Conservation (phyloP, 345 rosid genomes). For the Eucalyptus cloeziana region DNA sequence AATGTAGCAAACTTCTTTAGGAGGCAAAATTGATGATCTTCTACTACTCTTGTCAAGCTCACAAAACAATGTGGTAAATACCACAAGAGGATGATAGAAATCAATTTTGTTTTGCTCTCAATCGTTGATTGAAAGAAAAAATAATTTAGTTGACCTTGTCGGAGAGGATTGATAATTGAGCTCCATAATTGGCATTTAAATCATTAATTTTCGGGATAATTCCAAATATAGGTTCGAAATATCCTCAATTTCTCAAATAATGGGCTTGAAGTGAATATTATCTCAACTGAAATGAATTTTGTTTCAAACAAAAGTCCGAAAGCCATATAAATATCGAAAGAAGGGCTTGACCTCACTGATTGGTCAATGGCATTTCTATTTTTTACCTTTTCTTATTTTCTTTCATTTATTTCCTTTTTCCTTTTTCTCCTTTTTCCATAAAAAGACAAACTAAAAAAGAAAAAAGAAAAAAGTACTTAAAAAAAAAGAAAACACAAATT, state of each 20-base stretch:
- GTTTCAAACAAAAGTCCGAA: too few relatives aligned
- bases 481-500: too few relatives aligned
- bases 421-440: too few relatives aligned
- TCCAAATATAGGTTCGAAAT: rapidly evolving
- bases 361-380: too few relatives aligned
- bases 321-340: too few relatives aligned
- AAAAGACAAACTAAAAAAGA: too few relatives aligned
- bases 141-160: not conserved
- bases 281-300: too few relatives aligned
- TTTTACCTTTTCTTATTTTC: too few relatives aligned
- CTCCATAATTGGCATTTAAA: not conserved
- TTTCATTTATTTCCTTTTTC: too few relatives aligned
- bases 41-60: not conserved
- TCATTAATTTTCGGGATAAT: not conserved
- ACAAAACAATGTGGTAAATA: not conserved
- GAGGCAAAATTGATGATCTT: not conserved
- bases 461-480: too few relatives aligned
- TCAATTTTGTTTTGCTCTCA: not conserved
- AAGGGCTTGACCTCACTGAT: rapidly evolving
- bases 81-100: not conserved
- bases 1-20: not conserved
- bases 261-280: rapidly evolving
- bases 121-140: not conserved
- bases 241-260: too few relatives aligned
- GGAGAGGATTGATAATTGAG: not conserved